A percentile compares a stretch with the other conserved stretches of the same genome.
These are phyloP conservation scores for Aspergillus ruber DNA, from an alignment of 2,329 filamentous ascomycete genomes.

Conservation along the genomic window DNA sequence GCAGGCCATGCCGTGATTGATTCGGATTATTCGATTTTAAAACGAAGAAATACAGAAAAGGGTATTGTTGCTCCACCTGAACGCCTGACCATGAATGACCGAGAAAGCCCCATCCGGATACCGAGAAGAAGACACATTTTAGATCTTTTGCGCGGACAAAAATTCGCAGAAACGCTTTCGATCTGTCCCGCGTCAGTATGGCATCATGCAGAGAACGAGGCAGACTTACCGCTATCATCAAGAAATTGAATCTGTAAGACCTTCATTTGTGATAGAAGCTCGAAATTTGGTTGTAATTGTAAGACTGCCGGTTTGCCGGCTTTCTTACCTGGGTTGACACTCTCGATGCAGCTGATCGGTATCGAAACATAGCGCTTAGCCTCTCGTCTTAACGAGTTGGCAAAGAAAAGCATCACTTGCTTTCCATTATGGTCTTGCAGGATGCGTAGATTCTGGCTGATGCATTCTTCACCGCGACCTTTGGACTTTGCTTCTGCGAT, in stretches of 20 bases:
- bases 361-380: constrained; percentile 37
- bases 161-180: constrained; percentile 26
- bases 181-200: constrained; percentile 15
- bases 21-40: not conserved
- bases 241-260: constrained; percentile 33
- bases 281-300: constrained; percentile 35
- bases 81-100: not conserved
- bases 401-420: constrained; percentile 34
- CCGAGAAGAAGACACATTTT: not conserved
- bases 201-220: not conserved
- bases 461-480: constrained; percentile 39
- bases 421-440: constrained; percentile 30
- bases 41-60: not conserved
- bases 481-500: constrained; percentile 40
- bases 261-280: constrained; percentile 35
- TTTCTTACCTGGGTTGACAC: constrained; percentile 34
- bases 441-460: constrained; percentile 39
- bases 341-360: constrained; percentile 35
- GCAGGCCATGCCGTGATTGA: not conserved
- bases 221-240: constrained; percentile 30
- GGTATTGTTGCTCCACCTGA: not conserved
- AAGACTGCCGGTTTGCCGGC: constrained; percentile 30
- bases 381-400: constrained; percentile 37
- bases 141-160: constrained; percentile 11
- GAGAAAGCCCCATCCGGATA: not conserved